These are phyloP conservation scores for Colletotrichum brevisporum DNA, from an alignment of 2,329 filamentous ascomycete genomes.

Conservation along the genomic window DNA sequence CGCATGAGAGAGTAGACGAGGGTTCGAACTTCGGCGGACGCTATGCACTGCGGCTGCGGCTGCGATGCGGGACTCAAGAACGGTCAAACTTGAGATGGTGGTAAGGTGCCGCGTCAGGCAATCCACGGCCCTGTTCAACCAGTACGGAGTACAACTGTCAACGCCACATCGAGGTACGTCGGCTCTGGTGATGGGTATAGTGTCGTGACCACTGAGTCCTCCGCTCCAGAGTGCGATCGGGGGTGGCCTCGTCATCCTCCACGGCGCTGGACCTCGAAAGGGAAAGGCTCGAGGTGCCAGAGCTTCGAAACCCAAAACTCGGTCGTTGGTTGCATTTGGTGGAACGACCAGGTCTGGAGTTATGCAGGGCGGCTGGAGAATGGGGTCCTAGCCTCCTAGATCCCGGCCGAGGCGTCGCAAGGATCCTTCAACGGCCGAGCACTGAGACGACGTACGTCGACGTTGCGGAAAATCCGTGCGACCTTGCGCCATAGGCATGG, in stretches of 20 bases:
- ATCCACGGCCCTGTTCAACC: constrained; percentile 16
- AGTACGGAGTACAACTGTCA: neutral
- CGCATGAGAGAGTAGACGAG: constrained; percentile 25
- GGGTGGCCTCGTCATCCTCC: constrained; percentile 38
- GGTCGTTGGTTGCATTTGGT: constrained; percentile 38
- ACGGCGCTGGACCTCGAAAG: constrained; percentile 28
- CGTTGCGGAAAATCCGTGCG: constrained; percentile 13
- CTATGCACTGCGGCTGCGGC: constrained; percentile 26
- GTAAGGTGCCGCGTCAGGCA: constrained; percentile 36
- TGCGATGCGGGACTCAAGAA: constrained; percentile 26
- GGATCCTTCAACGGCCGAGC: constrained; percentile 33
- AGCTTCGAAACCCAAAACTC: constrained; percentile 40
- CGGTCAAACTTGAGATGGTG: constrained; percentile 15
- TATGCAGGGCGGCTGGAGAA: constrained; percentile 35
- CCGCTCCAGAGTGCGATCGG: constrained; percentile 6
- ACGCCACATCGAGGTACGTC: constrained; percentile 33
- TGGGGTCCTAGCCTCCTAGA: constrained; percentile 1
- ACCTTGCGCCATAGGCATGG: no score
- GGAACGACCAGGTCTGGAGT: constrained; percentile 38
- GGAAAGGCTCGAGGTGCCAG: constrained; percentile 38
- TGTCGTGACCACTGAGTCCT: constrained; percentile 5
- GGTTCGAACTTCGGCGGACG: constrained; percentile 5
- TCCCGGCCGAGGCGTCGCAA: constrained; percentile 34
- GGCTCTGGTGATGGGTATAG: constrained; percentile 31
- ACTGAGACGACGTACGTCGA: constrained; percentile 22